Evolutionary conservation across 495 filamentous ascomycete genomes (phyloP).

Genomic region (Talaromyces liani): DNA sequence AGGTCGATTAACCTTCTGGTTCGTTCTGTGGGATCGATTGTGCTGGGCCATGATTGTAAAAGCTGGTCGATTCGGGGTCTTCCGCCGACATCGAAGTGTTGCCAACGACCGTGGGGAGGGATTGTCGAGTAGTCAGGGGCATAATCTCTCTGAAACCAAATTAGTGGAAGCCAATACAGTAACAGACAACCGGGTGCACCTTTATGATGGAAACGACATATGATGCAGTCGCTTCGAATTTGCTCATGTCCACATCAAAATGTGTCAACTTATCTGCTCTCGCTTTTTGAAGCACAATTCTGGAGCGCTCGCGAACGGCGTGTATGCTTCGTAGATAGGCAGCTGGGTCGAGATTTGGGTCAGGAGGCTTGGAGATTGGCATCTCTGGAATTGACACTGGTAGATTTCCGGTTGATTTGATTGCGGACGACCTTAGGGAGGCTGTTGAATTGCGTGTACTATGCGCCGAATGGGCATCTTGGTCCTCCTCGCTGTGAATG

Average conservation of each 20-base stretch:
- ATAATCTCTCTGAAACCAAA: slow-evolving; percentile 64
- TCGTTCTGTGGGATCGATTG: slow-evolving; percentile 53
- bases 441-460: slow-evolving; percentile 46
- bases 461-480: slow-evolving; percentile 41
- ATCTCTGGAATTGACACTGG: slow-evolving; percentile 52
- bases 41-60: slow-evolving; percentile 55
- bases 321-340: slow-evolving; percentile 88
- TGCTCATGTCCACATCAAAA: slow-evolving; percentile 85
- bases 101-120: slow-evolving; percentile 64
- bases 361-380: slow-evolving; percentile 75
- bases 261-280: slow-evolving; percentile 72
- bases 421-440: slow-evolving; percentile 47
- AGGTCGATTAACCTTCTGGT: slow-evolving; percentile 60
- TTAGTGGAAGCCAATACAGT: background rate
- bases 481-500: slow-evolving; percentile 41
- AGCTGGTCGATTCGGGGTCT: slow-evolving; percentile 59
- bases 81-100: slow-evolving; percentile 65
- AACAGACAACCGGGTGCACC: slow-evolving; percentile 27
- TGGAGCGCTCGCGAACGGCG: slow-evolving; percentile 74
- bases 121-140: slow-evolving; percentile 79
- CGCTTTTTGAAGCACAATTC: slow-evolving; percentile 67
- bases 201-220: slow-evolving; percentile 97
- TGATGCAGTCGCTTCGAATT: slow-evolving; percentile 80
- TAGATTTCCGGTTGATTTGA: slow-evolving; percentile 30
- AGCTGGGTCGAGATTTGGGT: slow-evolving; percentile 84